These are phyloP conservation scores for Scortechinia acanthostroma DNA, from an alignment of 2,329 filamentous ascomycete species.

Conservation along the genomic window DNA sequence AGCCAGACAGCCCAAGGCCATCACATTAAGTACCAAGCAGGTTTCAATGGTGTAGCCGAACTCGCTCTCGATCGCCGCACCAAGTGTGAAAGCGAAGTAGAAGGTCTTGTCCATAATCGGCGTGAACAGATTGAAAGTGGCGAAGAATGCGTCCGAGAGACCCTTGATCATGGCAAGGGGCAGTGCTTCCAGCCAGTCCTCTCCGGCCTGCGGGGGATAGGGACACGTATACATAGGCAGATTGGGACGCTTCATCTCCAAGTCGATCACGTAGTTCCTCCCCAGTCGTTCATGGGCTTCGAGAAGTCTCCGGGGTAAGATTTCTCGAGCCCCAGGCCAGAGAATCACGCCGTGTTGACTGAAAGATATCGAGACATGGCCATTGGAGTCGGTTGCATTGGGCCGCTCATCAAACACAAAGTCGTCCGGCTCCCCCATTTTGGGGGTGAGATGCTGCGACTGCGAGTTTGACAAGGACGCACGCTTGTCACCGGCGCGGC, in stretches of 20 bases:
- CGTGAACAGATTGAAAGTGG: constrained; percentile 42
- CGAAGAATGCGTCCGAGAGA: constrained; percentile 42
- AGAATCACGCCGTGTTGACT: constrained; percentile 39
- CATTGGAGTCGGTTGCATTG: constrained; percentile 16
- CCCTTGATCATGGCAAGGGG: constrained; percentile 38
- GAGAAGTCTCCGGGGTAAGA: constrained; percentile 30
- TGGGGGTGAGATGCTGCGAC: neutral
- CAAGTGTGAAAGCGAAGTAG: constrained; percentile 39
- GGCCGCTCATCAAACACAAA: constrained; percentile 4
- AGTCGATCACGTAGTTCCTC: constrained; percentile 37
- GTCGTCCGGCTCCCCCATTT: neutral
- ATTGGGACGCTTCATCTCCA: constrained; percentile 34
- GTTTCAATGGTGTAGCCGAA: constrained; percentile 43
- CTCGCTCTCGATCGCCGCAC: constrained; percentile 34
- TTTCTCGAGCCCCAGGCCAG: constrained; percentile 34
- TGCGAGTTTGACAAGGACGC: neutral
- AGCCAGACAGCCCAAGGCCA: constrained; percentile 40
- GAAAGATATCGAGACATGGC: constrained; percentile 32
- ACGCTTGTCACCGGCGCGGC: constrained; percentile 12
- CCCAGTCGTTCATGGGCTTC: constrained; percentile 24
- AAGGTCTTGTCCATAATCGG: constrained; percentile 41
- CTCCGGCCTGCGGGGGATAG: constrained; percentile 19
- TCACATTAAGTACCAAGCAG: constrained; percentile 37
- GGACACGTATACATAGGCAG: constrained; percentile 28
- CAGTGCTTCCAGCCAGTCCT: constrained; percentile 33